phyloP scores from a whole-genome alignment of 2,329 filamentous ascomycete species.

The Exophiala spinifera region DNA sequence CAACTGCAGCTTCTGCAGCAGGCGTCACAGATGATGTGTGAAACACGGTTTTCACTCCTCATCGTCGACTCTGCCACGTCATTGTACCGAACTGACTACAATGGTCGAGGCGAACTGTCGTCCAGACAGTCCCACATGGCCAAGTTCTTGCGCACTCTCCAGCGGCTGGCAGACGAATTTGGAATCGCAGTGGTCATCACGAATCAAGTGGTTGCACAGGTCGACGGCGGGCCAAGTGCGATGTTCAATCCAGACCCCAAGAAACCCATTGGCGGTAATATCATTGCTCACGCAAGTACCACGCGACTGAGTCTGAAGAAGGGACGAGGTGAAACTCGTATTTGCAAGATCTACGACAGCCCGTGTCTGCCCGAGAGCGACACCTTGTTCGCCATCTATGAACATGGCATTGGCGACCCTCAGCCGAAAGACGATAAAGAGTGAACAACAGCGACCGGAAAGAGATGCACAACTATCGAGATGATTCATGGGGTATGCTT shows the following conservation, averaged over 20 bases:
- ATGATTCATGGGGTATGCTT: neutral
- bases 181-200: constrained; percentile 98
- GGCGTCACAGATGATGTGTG: constrained; percentile 98
- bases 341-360: constrained; percentile 99
- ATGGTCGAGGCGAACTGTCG: constrained; percentile 94
- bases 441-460: constrained; percentile 30
- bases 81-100: constrained; percentile 93
- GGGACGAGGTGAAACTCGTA: constrained; percentile 87
- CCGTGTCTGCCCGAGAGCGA: constrained; percentile 96
- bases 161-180: constrained; percentile 65
- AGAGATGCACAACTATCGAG: neutral
- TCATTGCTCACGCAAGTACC: constrained; percentile 95
- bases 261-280: constrained; percentile 98
- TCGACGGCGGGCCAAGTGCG: constrained; percentile 89
- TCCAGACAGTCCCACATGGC: constrained; percentile 66
- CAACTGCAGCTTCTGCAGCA: constrained; percentile 93
- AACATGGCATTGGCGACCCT: constrained; percentile 94
- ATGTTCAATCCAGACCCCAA: constrained; percentile 99
- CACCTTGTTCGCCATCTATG: constrained; percentile 92
- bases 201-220: constrained; percentile 97
- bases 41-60: constrained; percentile 92
- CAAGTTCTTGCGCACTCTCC: constrained; percentile 49
- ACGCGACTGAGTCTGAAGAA: constrained; percentile 94
- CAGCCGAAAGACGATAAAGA: constrained; percentile 96
- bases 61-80: constrained; percentile 95